Conservation (phyloP, 768 basidiomycete species). For the Russula earlei region DNA sequence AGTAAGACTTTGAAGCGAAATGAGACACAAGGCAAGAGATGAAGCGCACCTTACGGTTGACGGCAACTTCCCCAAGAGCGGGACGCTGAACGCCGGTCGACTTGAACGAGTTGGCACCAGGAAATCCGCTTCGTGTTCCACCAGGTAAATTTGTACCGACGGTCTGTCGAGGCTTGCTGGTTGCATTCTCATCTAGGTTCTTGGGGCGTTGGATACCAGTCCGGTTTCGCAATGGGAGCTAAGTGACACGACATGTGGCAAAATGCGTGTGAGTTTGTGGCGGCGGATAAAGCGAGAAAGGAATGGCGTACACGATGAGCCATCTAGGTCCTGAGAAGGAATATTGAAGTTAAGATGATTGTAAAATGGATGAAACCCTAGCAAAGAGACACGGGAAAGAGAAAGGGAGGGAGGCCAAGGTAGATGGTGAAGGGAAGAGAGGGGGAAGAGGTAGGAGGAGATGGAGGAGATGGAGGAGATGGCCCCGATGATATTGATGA, state of each 20-base stretch:
- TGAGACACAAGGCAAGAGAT: not conserved
- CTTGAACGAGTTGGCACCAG: slow-evolving; percentile 38
- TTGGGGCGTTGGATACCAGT: slow-evolving; percentile 50
- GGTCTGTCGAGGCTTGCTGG: slow-evolving; percentile 53
- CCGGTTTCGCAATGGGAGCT: slow-evolving; percentile 64
- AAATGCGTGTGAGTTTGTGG: slow-evolving; percentile 13
- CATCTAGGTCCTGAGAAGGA: slow-evolving; percentile 15
- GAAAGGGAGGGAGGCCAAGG: slow-evolving; percentile 7
- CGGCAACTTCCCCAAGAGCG: slow-evolving; percentile 73
- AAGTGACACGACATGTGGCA: slow-evolving; percentile 3
- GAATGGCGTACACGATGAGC: slow-evolving; percentile 17
- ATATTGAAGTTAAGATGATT: slow-evolving; percentile 14
- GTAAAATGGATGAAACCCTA: slow-evolving; percentile 2
- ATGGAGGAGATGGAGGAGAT: not conserved
- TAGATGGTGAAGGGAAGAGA: slow-evolving; percentile 1
- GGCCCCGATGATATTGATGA: slow-evolving; percentile 10
- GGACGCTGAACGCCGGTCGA: slow-evolving; percentile 47
- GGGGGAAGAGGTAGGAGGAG: not conserved
- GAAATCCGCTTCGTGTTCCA: slow-evolving; percentile 40
- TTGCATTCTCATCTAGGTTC: slow-evolving; percentile 74
- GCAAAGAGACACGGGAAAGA: slow-evolving; percentile 12
- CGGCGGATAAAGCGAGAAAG: not conserved
- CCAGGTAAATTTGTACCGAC: slow-evolving; percentile 40
- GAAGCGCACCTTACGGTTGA: slow-evolving; percentile 59
- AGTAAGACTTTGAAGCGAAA: not conserved